Conservation (phyloP, 108 stramenopile genomes). For the Nannochloropsis granulata region DNA sequence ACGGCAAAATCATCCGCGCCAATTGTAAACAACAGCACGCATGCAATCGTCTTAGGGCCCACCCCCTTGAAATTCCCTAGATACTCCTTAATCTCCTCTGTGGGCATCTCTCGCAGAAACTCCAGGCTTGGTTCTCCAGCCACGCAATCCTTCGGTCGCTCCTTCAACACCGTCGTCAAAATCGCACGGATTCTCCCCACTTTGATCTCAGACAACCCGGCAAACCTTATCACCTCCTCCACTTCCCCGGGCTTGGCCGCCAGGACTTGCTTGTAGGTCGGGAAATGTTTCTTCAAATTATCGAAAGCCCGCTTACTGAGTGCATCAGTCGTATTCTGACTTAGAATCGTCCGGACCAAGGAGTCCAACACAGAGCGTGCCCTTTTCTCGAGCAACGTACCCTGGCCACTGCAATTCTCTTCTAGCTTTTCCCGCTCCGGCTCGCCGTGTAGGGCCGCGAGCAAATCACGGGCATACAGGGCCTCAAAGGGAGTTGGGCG, state of each 20-base stretch:
- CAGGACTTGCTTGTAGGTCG: slow-evolving; percentile 45
- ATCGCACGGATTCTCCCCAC: slow-evolving; percentile 47
- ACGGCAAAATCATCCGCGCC: slow-evolving; percentile 57
- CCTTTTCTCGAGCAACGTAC: not conserved
- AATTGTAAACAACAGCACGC: slow-evolving; percentile 54
- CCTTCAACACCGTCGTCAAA: slow-evolving; percentile 36
- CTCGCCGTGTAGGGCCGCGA: not conserved
- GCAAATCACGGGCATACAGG: not conserved
- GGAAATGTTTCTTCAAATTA: slow-evolving; percentile 43
- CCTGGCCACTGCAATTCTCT: not conserved
- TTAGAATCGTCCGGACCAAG: slow-evolving; percentile 55
- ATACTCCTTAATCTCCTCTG: slow-evolving; percentile 44
- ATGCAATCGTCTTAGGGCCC: slow-evolving; percentile 63
- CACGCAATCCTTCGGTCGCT: slow-evolving; percentile 29
- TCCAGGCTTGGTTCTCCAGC: slow-evolving; percentile 41
- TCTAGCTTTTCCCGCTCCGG: not conserved
- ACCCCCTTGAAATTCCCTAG: slow-evolving; percentile 54
- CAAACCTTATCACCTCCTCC: slow-evolving; percentile 47
- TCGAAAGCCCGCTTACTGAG: slow-evolving; percentile 47
- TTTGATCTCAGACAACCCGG: slow-evolving; percentile 48
- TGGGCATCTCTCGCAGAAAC: slow-evolving; percentile 39
- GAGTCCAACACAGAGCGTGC: slow-evolving; percentile 30
- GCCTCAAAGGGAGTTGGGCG: not conserved
- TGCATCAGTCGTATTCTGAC: slow-evolving; percentile 60
- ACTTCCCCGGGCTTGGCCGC: slow-evolving; percentile 9